A percentile compares a stretch with the other conserved stretches of the same genome.
Evolutionary conservation across 371 early-diverging fungal species (phyloP).

Genomic region (Rhizomucor miehei): DNA sequence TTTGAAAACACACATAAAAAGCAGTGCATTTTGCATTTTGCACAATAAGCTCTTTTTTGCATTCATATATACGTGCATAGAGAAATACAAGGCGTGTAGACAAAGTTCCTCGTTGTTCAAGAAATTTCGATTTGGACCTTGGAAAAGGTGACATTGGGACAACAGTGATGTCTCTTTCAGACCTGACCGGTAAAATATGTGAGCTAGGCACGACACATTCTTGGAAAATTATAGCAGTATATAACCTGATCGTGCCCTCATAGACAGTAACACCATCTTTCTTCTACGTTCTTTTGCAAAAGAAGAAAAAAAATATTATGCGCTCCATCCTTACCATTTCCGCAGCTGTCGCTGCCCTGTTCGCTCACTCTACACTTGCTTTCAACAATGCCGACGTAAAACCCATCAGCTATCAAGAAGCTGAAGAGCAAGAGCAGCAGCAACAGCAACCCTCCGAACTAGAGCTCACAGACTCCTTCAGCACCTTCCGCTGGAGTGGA

Average conservation of each 20-base stretch:
- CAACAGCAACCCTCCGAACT: neutral
- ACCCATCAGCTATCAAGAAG: slow-evolving; percentile 12
- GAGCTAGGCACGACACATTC: neutral
- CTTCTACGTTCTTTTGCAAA: neutral
- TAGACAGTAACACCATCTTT: neutral
- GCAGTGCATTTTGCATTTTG: too few relatives aligned
- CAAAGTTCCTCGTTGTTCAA: too few relatives aligned
- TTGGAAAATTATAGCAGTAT: neutral
- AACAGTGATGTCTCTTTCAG: slow-evolving; percentile 1
- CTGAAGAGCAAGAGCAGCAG: slow-evolving; percentile 5
- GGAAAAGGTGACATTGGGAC: too few relatives aligned
- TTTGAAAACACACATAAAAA: too few relatives aligned
- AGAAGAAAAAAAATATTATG: slow-evolving; percentile 6
- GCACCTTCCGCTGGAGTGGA: slow-evolving; percentile 42
- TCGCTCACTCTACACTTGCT: slow-evolving; percentile 4
- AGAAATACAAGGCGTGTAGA: too few relatives aligned
- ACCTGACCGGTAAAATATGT: slow-evolving; percentile 8
- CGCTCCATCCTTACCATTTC: slow-evolving; percentile 19
- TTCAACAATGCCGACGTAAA: slow-evolving; percentile 16
- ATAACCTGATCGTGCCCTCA: neutral
- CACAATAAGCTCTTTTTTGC: too few relatives aligned
- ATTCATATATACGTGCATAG: too few relatives aligned
- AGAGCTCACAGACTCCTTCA: slow-evolving; percentile 21
- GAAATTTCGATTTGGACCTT: too few relatives aligned
- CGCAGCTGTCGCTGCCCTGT: slow-evolving; percentile 13